phyloP scores from a whole-genome alignment of 2,329 filamentous ascomycete genomes.

The Colletotrichum horii region DNA sequence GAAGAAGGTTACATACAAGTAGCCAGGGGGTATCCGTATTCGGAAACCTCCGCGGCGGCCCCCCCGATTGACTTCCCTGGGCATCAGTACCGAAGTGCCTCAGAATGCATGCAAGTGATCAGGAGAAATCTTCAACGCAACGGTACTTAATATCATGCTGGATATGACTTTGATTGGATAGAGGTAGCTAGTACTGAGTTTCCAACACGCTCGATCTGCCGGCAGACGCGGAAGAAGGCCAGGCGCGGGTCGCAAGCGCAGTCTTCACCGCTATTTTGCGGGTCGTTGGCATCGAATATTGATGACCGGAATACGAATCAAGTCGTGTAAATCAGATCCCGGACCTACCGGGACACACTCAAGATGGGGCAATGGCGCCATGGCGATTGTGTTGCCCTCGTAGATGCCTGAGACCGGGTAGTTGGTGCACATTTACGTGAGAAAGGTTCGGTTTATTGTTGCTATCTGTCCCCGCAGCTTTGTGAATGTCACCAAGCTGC shows the following conservation, averaged over 20 bases:
- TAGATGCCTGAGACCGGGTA: not conserved
- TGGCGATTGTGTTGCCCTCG: not conserved
- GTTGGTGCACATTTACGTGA: not conserved
- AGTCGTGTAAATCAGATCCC: not conserved
- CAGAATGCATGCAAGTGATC: not conserved
- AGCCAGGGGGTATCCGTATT: not conserved
- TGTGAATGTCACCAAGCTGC: not conserved
- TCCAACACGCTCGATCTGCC: not conserved
- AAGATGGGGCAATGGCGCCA: not conserved
- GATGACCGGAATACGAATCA: not conserved
- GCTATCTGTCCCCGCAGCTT: not conserved
- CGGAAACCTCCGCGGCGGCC: not conserved
- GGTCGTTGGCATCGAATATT: not conserved
- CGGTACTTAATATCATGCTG: not conserved
- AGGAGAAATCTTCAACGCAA: not conserved
- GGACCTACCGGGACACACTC: not conserved
- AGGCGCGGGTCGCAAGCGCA: not conserved
- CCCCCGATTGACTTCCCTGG: not conserved
- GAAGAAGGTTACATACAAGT: not conserved
- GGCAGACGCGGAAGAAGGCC: not conserved
- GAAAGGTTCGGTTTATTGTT: not conserved
- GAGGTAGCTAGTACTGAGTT: not conserved
- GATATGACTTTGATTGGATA: not conserved
- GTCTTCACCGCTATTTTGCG: not conserved
- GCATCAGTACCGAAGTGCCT: not conserved